These are phyloP conservation scores for Cladosporium sp. DNA, from an alignment of 2,329 filamentous ascomycete genomes.

Conservation along the genomic window DNA sequence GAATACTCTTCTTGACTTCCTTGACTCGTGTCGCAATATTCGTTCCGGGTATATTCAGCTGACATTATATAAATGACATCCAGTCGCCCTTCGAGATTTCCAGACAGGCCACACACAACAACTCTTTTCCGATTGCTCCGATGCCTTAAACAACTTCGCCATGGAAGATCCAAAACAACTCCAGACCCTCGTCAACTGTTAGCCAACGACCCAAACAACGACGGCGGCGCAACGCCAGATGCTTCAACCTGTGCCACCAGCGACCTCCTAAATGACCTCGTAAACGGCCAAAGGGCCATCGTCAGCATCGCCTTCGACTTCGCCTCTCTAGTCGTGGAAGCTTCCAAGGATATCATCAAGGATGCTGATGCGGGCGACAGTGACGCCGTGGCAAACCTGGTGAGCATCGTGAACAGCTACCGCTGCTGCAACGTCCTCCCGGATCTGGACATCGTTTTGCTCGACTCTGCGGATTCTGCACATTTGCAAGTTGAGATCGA, in stretches of 20 bases:
- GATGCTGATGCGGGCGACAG: slow-evolving; percentile 13
- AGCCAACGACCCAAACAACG: too few species aligned
- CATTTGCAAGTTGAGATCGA: too few species aligned
- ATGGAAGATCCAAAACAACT: too few species aligned
- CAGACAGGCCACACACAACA: not conserved
- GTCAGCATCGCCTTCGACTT: slow-evolving; percentile 20
- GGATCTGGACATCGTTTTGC: slow-evolving; percentile 22
- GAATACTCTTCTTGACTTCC: not conserved
- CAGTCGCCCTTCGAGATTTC: not conserved
- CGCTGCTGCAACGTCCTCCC: slow-evolving; percentile 30
- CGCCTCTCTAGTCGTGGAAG: slow-evolving; percentile 23
- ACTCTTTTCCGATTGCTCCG: too few species aligned
- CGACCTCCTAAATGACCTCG: slow-evolving; percentile 19
- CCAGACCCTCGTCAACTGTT: too few species aligned
- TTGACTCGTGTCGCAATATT: too few species aligned
- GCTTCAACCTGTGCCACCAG: slow-evolving; percentile 22
- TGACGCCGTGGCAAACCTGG: slow-evolving; percentile 13
- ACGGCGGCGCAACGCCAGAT: not conserved
- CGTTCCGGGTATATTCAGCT: not conserved
- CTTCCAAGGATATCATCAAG: slow-evolving; percentile 18
- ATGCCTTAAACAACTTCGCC: too few species aligned
- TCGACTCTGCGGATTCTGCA: too few species aligned
- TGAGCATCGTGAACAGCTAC: slow-evolving; percentile 25
- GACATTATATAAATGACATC: not conserved
- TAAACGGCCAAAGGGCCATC: slow-evolving; percentile 7